A percentile compares a stretch with the other conserved stretches of the same genome.
Conservation (phyloP, 352 stramenopile species). For the Phytophthora citricola region DNA sequence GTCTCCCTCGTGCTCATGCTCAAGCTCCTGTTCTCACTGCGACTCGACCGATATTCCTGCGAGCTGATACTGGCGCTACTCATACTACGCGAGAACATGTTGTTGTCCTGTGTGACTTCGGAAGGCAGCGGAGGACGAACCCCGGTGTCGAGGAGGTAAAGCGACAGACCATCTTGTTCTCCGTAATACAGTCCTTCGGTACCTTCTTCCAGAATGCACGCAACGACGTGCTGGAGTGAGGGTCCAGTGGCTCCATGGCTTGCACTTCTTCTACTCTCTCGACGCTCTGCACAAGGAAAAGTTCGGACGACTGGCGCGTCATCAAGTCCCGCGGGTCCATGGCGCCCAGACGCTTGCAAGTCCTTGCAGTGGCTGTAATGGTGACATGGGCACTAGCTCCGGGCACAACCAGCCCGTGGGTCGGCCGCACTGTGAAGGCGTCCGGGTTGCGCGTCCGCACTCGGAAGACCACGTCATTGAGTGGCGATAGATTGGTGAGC, state of each 20-base stretch:
- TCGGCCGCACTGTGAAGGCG: conserved; percentile 77
- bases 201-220: conserved; percentile 68
- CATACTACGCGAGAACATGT: conserved; percentile 21
- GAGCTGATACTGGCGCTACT: conserved; percentile 31
- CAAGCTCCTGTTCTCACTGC: conserved; percentile 22
- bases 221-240: conserved; percentile 40
- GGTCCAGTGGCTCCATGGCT: conserved; percentile 48
- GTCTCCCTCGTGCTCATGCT: conserved; percentile 31
- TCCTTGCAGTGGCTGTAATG: conserved; percentile 46
- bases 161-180: conserved; percentile 73
- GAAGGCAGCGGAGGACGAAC: neutral
- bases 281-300: conserved; percentile 67
- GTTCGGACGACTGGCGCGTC: conserved; percentile 45
- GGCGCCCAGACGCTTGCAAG: conserved; percentile 37
- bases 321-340: conserved; percentile 46
- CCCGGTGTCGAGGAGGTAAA: conserved; percentile 33
- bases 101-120: conserved; percentile 17
- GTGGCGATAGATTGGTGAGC: conserved; percentile 72
- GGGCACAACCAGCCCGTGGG: conserved; percentile 62
- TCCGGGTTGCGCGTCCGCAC: conserved; percentile 80
- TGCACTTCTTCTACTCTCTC: conserved; percentile 57
- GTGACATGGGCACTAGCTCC: conserved; percentile 42
- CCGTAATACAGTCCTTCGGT: conserved; percentile 53
- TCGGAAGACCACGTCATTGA: conserved; percentile 75
- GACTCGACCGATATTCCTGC: conserved; percentile 24